Conservation (phyloP, 2,329 filamentous ascomycete species). For the Diaporthe velutina region DNA sequence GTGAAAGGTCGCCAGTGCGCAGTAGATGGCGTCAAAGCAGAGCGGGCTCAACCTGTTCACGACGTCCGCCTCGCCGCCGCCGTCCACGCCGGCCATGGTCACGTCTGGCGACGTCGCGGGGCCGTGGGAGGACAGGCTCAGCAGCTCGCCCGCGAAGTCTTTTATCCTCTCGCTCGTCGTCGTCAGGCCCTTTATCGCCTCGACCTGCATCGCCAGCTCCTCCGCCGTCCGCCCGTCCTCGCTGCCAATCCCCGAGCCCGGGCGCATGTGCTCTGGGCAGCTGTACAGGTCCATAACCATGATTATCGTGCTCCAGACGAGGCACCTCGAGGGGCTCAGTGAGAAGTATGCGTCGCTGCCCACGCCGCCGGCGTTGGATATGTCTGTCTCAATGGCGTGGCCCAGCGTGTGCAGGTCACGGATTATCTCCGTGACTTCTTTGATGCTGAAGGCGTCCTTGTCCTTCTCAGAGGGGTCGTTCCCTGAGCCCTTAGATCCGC, state of each 20-base stretch:
- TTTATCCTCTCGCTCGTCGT: conserved; percentile 46
- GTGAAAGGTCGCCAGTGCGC: conserved; percentile 51
- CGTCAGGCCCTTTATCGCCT: conserved; percentile 50
- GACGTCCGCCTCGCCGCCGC: conserved; percentile 31
- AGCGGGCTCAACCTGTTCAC: conserved; percentile 51
- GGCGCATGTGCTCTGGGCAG: conserved; percentile 46
- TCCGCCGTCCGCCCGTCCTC: conserved; percentile 52
- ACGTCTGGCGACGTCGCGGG: background rate
- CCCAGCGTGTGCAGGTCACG: conserved; percentile 39
- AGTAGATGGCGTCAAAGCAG: conserved; percentile 54
- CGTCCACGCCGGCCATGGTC: background rate
- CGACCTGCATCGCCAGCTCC: conserved; percentile 49
- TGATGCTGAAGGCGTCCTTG: conserved; percentile 40
- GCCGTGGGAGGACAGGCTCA: conserved; percentile 27
- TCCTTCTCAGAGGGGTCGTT: background rate
- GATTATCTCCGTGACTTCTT: conserved; percentile 41
- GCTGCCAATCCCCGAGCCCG: conserved; percentile 44
- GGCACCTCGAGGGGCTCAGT: conserved; percentile 41
- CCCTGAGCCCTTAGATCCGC: background rate
- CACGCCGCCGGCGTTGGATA: conserved; percentile 20
- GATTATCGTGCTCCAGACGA: conserved; percentile 42
- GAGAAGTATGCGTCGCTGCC: conserved; percentile 34
- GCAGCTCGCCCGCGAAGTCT: conserved; percentile 46
- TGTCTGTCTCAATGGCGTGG: conserved; percentile 37
- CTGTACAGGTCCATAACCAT: conserved; percentile 54